Evolutionary conservation across 306 rosid species (phyloP).

Genomic region (Vigna nakashimae): DNA sequence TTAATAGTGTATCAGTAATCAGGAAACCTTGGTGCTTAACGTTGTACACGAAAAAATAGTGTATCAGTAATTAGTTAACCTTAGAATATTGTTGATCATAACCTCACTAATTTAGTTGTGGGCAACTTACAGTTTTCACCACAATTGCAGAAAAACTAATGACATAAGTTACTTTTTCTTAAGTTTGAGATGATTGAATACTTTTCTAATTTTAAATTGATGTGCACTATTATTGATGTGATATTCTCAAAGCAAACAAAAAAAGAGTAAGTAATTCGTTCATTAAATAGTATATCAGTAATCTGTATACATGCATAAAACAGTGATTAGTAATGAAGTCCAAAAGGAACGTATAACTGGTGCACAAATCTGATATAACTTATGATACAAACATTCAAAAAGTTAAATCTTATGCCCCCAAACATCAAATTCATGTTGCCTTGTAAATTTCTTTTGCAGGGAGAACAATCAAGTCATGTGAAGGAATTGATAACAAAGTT

Average conservation of each 20-base stretch:
- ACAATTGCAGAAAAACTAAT: background rate
- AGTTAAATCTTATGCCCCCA: conserved; percentile 16
- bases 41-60: too few species aligned
- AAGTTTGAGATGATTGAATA: background rate
- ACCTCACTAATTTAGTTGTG: background rate
- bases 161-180: too few species aligned
- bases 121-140: background rate
- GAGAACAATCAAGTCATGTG: conserved; percentile 68
- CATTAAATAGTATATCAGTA: background rate
- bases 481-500: conserved; percentile 69
- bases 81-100: too few species aligned
- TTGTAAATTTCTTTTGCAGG: conserved; percentile 56
- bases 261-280: background rate
- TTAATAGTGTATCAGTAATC: conserved; percentile 29
- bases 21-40: background rate
- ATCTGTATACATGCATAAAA: background rate
- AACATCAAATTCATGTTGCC: conserved; percentile 4
- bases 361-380: conserved; percentile 8
- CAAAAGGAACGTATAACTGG: conserved; percentile 19
- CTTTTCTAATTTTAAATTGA: background rate
- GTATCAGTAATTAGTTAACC: too few species aligned
- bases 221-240: background rate
- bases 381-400: conserved; percentile 18
- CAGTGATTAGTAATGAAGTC: background rate
- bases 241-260: background rate